A percentile compares a stretch with the other conserved stretches of the same genome.
phyloP scores from a whole-genome alignment of 257 asterid species.

The Solanum pinnatisectum region DNA sequence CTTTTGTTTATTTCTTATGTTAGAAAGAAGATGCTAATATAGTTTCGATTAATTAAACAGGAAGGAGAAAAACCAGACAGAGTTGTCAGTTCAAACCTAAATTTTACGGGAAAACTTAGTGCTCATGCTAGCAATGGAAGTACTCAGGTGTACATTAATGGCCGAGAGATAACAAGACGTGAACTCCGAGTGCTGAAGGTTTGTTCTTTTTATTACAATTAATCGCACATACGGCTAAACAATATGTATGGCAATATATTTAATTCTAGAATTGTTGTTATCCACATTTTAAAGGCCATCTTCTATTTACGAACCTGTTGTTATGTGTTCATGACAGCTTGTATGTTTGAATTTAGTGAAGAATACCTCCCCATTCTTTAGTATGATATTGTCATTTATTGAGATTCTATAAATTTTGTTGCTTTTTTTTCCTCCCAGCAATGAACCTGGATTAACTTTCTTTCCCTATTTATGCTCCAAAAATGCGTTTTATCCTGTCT shows the following conservation, averaged over 20 bases:
- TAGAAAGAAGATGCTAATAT: conserved; percentile 10
- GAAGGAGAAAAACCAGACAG: conserved; percentile 95
- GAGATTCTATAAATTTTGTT: neutral
- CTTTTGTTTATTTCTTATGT: neutral
- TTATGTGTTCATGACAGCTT: neutral
- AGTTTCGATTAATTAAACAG: conserved; percentile 29
- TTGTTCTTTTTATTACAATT: conserved; percentile 1
- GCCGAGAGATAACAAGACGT: conserved; percentile 87
- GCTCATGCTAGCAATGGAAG: conserved; percentile 84
- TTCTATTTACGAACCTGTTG: neutral
- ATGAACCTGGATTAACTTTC: neutral
- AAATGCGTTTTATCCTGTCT: neutral
- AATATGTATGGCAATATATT: neutral
- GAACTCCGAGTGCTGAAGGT: conserved; percentile 89
- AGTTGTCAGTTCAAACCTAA: conserved; percentile 68
- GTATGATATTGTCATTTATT: neutral
- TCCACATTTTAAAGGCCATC: neutral
- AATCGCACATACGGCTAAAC: neutral
- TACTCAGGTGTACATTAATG: conserved; percentile 87
- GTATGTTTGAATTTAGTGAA: neutral
- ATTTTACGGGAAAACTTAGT: conserved; percentile 79
- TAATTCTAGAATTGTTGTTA: neutral
- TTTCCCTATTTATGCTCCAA: neutral
- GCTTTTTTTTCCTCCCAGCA: neutral
- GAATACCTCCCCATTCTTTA: neutral